These are phyloP conservation scores for Boletus patriciae DNA, from an alignment of 768 basidiomycete species.

Conservation along the genomic window DNA sequence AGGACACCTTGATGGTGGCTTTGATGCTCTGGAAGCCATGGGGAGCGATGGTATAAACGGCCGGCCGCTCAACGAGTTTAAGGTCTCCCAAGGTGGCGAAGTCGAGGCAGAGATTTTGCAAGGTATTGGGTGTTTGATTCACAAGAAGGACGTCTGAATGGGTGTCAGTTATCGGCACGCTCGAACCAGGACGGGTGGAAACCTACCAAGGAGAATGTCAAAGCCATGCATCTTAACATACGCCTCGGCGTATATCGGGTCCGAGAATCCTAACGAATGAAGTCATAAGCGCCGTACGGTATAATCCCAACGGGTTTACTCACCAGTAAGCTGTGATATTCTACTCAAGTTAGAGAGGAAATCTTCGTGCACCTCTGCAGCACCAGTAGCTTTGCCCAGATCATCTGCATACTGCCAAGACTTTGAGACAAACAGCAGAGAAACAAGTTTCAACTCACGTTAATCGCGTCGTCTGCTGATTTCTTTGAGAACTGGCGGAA, in stretches of 20 bases:
- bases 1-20: conserved; percentile 97
- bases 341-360: conserved; percentile 92
- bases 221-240: conserved; percentile 98
- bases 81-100: conserved; percentile 97
- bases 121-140: conserved; percentile 90
- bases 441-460: conserved; percentile 43
- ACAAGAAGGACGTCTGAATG: conserved; percentile 86
- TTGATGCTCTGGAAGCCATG: conserved; percentile 99
- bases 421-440: not conserved
- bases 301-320: conserved; percentile 10
- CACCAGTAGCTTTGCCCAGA: conserved; percentile 84
- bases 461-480: conserved; percentile 72
- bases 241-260: conserved; percentile 97
- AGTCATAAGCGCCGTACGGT: not conserved
- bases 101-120: conserved; percentile 96
- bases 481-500: conserved; percentile 98
- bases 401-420: conserved; percentile 77
- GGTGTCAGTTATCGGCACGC: not conserved
- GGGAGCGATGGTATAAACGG: conserved; percentile 89
- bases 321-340: conserved; percentile 91
- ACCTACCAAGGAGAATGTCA: conserved; percentile 85
- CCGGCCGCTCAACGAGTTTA: conserved; percentile 94
- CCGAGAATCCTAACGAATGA: conserved; percentile 75
- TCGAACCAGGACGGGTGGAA: not conserved
- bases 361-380: conserved; percentile 82